Base-by-base conservation (phyloP, 176 grass and related monocot genomes). In the Ampelocalamus luodianensis region DNA sequence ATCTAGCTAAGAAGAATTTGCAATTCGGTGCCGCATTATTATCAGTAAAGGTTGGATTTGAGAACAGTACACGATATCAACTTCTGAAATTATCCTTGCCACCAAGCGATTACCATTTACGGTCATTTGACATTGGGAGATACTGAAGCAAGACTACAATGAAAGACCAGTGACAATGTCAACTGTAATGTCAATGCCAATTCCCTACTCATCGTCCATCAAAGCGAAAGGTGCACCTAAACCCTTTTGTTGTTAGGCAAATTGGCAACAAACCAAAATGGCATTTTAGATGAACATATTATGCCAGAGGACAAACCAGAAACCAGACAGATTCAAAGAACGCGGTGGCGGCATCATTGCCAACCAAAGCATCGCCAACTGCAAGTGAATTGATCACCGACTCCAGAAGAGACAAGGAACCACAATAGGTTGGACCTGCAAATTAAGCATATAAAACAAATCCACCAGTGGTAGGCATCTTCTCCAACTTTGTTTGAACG, bases 391-490 rank as follows among this genome's bases (percentile, higher is more conserved):
- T 11, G 65, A 26, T 71, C 58, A 44, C 66, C 66, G 8, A 38
- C 37, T 49, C 14, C 49, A 4, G 39, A 90, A 74, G 59, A 74
- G 74, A 83, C 84, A 87, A 74, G 58, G 74, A 90, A 68, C 68
- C 12, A 14, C 50, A 43, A 48, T 67, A 45, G 51, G 84, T 83
- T 87, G 84, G 68, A 74, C n/a, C 79, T 60, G 80, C 39, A 87
- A 45, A 67, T 60, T 9, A 74, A 49, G 16, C 36, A 18, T 56
- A 61, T 46, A 90, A 64, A 74, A 86, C 56, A 37, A 79, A 32
- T 4, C 32, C 12, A 49, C 50, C 88, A 76, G 20, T 37, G 29
- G 67, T 53, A 36, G 76, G 89, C 67, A 87, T 80, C 77, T 68
- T 9, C 29, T 61, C 42, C 18, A 26, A 39, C 65, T 37, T 79